Evolutionary conservation across 75 land plant species (phyloP), one percentile per base, ranked within the genome.

Genomic region (Ceratopteris richardii): DNA sequence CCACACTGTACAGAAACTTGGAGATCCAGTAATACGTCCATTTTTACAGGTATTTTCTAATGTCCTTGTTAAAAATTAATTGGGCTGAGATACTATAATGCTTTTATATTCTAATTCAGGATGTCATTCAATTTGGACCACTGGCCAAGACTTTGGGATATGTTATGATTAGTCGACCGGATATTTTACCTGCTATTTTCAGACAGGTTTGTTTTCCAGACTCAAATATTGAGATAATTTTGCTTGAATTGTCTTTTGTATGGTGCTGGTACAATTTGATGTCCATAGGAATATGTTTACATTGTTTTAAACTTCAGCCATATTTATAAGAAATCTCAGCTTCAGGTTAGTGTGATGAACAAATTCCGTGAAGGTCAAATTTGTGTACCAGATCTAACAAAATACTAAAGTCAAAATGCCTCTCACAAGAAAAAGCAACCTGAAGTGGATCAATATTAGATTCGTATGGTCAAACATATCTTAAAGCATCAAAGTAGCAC

Each of bases 61-160:
- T 46, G 22, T 46, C 12, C 14, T 46, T 46, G 50, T 18, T 40
- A 14, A 21, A 46, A 4, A 18, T 5, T 2, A 46, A 14, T 5
- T n/a, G 18, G 3, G 50, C 50, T 33, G 9, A 46, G 17, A 14
- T 46, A 5, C 5, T 46, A 2, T 2, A 46, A 46, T 46, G 3
- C 5, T 21, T 46, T n/a, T 46, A 2, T 21, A 2, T n/a, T 52
- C n/a, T n/a, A n/a, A n/a, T 28, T 20, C 82, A 93, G 98, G 98
- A 93, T 79, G 98, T 93, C 0, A 69, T 93, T 67, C 90, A 93
- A 57, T 89, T 93, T 68, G 80, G 67, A 47, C 95, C 98, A 30
- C 77, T 89, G 50, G 79, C 80, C 20, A 78, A 72, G 75, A 78
- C 95, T 31, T 48, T 93, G 54, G 95, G 80, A 40, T 65, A 59